A percentile compares a stretch with the other conserved stretches of the same genome.
phyloP scores from a whole-genome alignment of 305 asterid species.

The Fraxinus nigra region DNA sequence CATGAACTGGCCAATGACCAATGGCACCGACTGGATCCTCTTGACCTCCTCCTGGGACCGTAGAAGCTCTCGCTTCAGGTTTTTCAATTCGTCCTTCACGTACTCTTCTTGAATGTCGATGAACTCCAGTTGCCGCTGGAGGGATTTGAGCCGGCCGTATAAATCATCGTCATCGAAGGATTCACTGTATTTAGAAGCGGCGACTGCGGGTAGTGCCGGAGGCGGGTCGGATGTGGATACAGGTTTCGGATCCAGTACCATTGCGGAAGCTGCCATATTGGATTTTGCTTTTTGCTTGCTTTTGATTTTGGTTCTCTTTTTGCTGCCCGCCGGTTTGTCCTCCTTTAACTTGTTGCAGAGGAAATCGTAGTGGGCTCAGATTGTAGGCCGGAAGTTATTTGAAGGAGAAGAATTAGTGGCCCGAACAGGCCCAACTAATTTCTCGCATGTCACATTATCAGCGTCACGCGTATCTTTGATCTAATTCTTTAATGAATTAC shows the following conservation, averaged over 20 bases:
- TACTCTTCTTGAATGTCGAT: conserved; percentile 79
- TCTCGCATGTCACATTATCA: not conserved
- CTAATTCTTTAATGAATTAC: not conserved
- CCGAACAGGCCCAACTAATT: not conserved
- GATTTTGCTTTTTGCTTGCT: not conserved
- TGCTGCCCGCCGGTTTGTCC: not conserved
- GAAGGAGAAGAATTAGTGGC: not conserved
- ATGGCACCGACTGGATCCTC: conserved; percentile 88
- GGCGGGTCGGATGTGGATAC: conserved; percentile 21
- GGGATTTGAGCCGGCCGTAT: conserved; percentile 65
- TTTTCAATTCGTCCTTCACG: conserved; percentile 76
- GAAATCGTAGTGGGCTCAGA: not conserved
- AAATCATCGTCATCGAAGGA: conserved; percentile 52
- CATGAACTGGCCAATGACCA: conserved; percentile 90
- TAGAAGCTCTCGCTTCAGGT: conserved; percentile 77
- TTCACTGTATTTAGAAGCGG: not conserved
- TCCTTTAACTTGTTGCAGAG: not conserved
- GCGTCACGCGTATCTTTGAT: not conserved
- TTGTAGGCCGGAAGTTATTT: not conserved
- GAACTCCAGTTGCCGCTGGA: conserved; percentile 77
- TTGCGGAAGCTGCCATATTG: conserved; percentile 38
- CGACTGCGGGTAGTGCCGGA: conserved; percentile 25
- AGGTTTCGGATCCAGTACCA: conserved; percentile 54
- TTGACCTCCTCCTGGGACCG: conserved; percentile 90
- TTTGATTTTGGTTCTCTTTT: not conserved